Base-by-base conservation (phyloP, 768 basidiomycete genomes). In the Gymnopilus junonius region DNA sequence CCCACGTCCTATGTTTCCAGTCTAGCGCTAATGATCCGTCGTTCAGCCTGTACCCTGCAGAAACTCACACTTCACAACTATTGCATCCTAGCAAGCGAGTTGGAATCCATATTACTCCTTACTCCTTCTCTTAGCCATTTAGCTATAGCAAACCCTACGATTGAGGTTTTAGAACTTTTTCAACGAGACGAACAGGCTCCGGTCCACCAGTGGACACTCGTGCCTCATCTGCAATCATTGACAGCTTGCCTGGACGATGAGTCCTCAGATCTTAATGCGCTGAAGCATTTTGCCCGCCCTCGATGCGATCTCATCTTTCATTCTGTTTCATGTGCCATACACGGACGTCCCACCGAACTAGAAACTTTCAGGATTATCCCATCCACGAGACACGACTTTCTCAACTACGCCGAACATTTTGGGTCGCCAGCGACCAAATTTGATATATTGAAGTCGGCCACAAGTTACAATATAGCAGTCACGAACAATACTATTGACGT, bases 231-330 rank as follows among this genome's bases (percentile, higher is more conserved):
- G 23, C 23, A 60, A 50, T 55, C 65, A 5, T 53, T 68, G 15
- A 68, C 67, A 17, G 34, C 66, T 21, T 60, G 57, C 46, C 15
- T 63, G n/a, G 50, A 50, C 35, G n/a, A 10, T 20, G 27, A 25
- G 29, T 62, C 21, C 40, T 39, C n/a, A 32, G 23, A 42, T 10
- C 39, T 63, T 12, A 27, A 15, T 1, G 20, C 55, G 21, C 55
- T 68, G 37, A 50, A 34, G 11, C 43, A 43, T 42, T 56, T 68
- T 31, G 64, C 64, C 5, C 35, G 46, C 23, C 35, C 40, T 3
- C 61, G 67, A 20, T 68, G 67, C 31, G 67, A 68, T 39, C 55
- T 62, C 23, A 10, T 58, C 31, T 37, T 58, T 8, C 35, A 31
- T 14, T 25, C 25, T 37, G 21, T 32, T 21, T 21, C 15, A 21